Evolutionary conservation across 2,329 filamentous ascomycete genomes (phyloP).

Genomic region (Diaporthe humulicola): DNA sequence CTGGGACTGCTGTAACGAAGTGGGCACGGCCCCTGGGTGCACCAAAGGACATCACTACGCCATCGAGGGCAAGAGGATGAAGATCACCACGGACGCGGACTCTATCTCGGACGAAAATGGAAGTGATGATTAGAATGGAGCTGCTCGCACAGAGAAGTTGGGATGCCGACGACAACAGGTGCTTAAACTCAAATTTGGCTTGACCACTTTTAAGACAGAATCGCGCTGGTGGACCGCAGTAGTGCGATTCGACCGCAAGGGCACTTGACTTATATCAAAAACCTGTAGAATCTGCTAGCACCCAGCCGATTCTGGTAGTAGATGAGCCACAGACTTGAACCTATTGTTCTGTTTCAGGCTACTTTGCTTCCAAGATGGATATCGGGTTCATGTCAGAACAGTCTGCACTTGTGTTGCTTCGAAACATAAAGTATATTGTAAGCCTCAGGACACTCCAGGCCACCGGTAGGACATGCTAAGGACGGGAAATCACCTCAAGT

Average conservation of each 20-base stretch:
- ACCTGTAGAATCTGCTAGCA: background rate
- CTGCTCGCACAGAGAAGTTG: background rate
- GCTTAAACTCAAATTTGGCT: too few species aligned
- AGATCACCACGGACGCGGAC: background rate
- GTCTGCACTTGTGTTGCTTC: too few species aligned
- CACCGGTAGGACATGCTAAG: too few species aligned
- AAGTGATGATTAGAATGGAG: background rate
- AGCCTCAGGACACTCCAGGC: too few species aligned
- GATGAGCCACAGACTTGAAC: too few species aligned
- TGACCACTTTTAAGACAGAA: background rate
- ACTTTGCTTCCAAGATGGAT: too few species aligned
- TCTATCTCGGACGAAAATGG: background rate
- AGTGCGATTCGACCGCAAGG: too few species aligned
- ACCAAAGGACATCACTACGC: conserved; percentile 36
- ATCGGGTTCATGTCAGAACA: too few species aligned
- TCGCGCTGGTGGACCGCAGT: background rate
- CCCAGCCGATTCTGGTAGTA: background rate
- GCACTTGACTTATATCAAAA: background rate
- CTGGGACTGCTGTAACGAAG: conserved; percentile 48
- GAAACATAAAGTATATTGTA: too few species aligned
- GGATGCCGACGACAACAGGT: background rate
- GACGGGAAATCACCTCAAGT: too few species aligned
- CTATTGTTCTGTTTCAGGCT: too few species aligned
- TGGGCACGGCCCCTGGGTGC: conserved; percentile 36
- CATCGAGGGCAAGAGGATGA: conserved; percentile 18